A percentile compares a stretch with the other conserved stretches of the same genome.
These are phyloP conservation scores for Teratosphaeriaceae sp. DNA, from an alignment of 2,329 filamentous ascomycete species.

Conservation along the genomic window DNA sequence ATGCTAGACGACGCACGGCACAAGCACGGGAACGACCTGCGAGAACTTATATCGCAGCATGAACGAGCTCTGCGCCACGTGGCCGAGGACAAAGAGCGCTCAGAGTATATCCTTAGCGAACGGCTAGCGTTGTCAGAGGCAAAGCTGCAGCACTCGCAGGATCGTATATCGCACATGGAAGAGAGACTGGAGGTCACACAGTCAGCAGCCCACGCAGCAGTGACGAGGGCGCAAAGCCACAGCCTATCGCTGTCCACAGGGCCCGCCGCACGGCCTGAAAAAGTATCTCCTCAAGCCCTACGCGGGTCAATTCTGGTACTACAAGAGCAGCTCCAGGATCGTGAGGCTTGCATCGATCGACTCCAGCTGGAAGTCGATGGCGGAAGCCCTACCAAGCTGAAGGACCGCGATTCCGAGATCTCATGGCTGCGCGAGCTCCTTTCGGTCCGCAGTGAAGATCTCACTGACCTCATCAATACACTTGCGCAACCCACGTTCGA, in stretches of 20 bases:
- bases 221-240: slow-evolving; percentile 48
- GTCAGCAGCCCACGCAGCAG: slow-evolving; percentile 77
- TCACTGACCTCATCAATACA: slow-evolving; percentile 82
- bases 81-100: slow-evolving; percentile 72
- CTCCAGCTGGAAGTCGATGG: slow-evolving; percentile 73
- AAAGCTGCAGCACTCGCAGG: slow-evolving; percentile 78
- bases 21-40: slow-evolving; percentile 44
- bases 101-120: slow-evolving; percentile 73
- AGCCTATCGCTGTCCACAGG: slow-evolving; percentile 27
- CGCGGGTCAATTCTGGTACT: slow-evolving; percentile 94
- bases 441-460: slow-evolving; percentile 80
- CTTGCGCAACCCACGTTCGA: slow-evolving; percentile 69
- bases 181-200: slow-evolving; percentile 88
- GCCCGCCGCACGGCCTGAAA: slow-evolving; percentile 57
- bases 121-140: slow-evolving; percentile 75
- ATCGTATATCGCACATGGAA: slow-evolving; percentile 76
- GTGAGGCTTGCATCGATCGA: slow-evolving; percentile 81
- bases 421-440: slow-evolving; percentile 91
- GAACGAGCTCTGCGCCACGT: slow-evolving; percentile 35
- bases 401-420: slow-evolving; percentile 90
- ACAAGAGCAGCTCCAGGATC: slow-evolving; percentile 93
- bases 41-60: slow-evolving; percentile 56
- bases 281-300: slow-evolving; percentile 88
- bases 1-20: slow-evolving; percentile 51
- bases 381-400: slow-evolving; percentile 73